phyloP scores from a whole-genome alignment of 1,284 basidiomycete species.

The Sparassis latifolia region DNA sequence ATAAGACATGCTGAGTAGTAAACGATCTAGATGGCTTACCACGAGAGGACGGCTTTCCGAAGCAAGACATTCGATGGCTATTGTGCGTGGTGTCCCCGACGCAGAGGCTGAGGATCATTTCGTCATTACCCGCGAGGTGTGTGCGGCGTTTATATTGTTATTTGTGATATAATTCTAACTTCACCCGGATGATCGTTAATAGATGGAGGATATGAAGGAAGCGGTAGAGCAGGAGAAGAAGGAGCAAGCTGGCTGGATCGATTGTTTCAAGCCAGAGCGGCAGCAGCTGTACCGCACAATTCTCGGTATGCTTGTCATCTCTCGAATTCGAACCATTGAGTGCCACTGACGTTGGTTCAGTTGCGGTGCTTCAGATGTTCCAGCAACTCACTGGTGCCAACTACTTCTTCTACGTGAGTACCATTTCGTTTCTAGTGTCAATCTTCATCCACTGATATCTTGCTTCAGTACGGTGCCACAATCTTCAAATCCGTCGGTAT shows the following conservation, averaged over 20 bases:
- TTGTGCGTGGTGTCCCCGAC: constrained; percentile 46
- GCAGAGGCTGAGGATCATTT: constrained; percentile 35
- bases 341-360: constrained; percentile 10
- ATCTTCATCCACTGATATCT: background rate
- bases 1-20: background rate
- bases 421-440: background rate
- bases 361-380: constrained; percentile 64
- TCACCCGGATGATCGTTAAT: background rate
- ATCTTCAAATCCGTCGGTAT: constrained; percentile 68
- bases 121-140: constrained; percentile 41
- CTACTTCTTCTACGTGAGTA: constrained; percentile 54
- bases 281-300: constrained; percentile 59
- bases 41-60: constrained; percentile 43
- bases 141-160: background rate
- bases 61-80: constrained; percentile 46
- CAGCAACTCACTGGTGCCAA: constrained; percentile 75
- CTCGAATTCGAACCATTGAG: background rate
- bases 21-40: constrained; percentile 45
- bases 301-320: constrained; percentile 31
- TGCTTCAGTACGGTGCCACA: constrained; percentile 50
- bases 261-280: constrained; percentile 48
- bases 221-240: constrained; percentile 42
- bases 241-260: constrained; percentile 47
- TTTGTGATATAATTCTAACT: no score
- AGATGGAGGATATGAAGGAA: constrained; percentile 40